Percentiles rank a stretch among this genome's conserved stretches.
Evolutionary conservation across 2,329 filamentous ascomycete species (phyloP).

Genomic region (Fusarium sp.): DNA sequence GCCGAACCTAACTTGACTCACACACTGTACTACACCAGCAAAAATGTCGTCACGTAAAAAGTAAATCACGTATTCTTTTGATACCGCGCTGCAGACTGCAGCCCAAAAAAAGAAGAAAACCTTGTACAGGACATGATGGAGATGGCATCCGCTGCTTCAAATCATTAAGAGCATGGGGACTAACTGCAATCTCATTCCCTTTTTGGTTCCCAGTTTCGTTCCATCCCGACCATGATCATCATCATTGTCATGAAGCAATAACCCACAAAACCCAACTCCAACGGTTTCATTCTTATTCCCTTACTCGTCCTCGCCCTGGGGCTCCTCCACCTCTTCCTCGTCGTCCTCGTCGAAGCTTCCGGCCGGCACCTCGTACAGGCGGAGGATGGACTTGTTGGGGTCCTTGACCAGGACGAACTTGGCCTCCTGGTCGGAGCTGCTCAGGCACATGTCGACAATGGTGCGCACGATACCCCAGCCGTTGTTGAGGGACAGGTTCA

Average conservation of each 20-base stretch:
- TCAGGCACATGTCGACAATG: constrained; percentile 91
- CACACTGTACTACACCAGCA: neutral
- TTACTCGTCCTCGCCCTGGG: constrained; percentile 41
- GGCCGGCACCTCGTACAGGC: constrained; percentile 88
- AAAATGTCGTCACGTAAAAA: neutral
- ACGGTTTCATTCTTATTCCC: constrained; percentile 8
- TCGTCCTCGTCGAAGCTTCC: constrained; percentile 91
- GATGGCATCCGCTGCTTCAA: constrained; percentile 42
- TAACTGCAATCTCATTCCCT: constrained; percentile 34
- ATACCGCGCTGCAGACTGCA: constrained; percentile 33
- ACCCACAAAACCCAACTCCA: constrained; percentile 7
- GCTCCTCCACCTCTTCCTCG: constrained; percentile 65
- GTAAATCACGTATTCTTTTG: constrained; percentile 42
- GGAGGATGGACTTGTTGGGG: constrained; percentile 94
- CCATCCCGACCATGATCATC: constrained; percentile 5
- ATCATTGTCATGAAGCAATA: constrained; percentile 22
- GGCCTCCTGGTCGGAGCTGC: constrained; percentile 76
- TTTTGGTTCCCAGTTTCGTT: constrained; percentile 16
- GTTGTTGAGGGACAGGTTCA: constrained; percentile 96
- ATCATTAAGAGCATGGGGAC: constrained; percentile 43
- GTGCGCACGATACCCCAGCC: constrained; percentile 99
- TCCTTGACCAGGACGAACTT: constrained; percentile 88
- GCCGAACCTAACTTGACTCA: neutral
- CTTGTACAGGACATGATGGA: constrained; percentile 27
- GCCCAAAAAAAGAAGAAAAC: constrained; percentile 9